These are phyloP conservation scores for Trypanosoma avium DNA, from an alignment of 208 protist species.

Conservation along the genomic window DNA sequence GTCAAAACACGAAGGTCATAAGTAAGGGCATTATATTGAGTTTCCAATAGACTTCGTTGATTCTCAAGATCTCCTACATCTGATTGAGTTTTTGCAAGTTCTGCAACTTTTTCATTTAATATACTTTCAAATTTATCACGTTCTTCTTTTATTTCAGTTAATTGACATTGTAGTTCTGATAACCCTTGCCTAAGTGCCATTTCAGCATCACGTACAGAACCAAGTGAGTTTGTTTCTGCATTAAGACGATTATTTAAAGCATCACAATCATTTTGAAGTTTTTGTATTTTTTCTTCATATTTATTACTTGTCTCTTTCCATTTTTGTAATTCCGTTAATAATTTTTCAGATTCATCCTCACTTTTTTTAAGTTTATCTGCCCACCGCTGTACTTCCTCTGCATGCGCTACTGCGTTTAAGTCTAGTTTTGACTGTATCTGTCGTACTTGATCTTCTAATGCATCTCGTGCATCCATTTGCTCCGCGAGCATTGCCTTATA, in stretches of 20 bases:
- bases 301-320: conserved; percentile 17
- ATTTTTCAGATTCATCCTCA: not conserved
- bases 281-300: conserved; percentile 5
- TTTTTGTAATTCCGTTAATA: conserved; percentile 2
- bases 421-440: conserved; percentile 27
- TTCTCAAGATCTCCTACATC: conserved; percentile 28
- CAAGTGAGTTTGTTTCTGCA: conserved; percentile 18
- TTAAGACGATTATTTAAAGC: conserved; percentile 20
- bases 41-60: conserved; percentile 28
- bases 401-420: conserved; percentile 39
- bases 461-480: conserved; percentile 84
- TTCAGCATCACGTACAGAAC: conserved; percentile 17
- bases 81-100: conserved; percentile 25
- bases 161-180: conserved; percentile 16
- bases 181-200: conserved; percentile 10
- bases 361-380: conserved; percentile 7
- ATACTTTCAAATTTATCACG: conserved; percentile 1
- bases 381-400: conserved; percentile 25
- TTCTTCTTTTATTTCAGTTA: conserved; percentile 19
- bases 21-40: conserved; percentile 4
- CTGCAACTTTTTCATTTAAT: conserved; percentile 23
- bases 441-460: conserved; percentile 52
- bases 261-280: conserved; percentile 14
- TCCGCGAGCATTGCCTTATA: conserved; percentile 92
- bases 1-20: not conserved